Conservation (phyloP, 2,329 filamentous ascomycete species). For the Neofusicoccum laricinum region DNA sequence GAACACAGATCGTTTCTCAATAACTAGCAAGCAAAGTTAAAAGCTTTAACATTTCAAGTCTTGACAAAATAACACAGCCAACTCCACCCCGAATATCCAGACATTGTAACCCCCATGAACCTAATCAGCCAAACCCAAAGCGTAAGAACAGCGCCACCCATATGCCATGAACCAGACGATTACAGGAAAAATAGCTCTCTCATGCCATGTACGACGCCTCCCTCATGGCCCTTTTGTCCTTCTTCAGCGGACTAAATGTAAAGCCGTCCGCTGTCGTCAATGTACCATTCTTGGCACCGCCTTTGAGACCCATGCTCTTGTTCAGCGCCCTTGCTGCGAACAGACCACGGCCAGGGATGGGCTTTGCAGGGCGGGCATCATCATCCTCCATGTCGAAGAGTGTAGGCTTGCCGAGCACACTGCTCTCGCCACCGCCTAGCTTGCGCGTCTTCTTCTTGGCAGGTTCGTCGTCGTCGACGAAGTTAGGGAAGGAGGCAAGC, state of each 20-base stretch:
- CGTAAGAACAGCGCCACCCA: background rate
- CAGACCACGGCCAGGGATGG: slow-evolving; percentile 34
- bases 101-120: background rate
- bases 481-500: slow-evolving; percentile 45
- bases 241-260: slow-evolving; percentile 39
- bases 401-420: slow-evolving; percentile 40
- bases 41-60: background rate
- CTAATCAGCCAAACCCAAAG: background rate
- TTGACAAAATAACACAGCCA: background rate
- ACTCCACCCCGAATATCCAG: background rate
- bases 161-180: background rate
- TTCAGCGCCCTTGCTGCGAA: slow-evolving; percentile 37
- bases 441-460: slow-evolving; percentile 69
- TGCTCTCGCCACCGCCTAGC: slow-evolving; percentile 56
- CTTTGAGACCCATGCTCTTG: slow-evolving; percentile 30
- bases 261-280: slow-evolving; percentile 39
- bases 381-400: slow-evolving; percentile 64
- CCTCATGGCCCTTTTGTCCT: slow-evolving; percentile 30
- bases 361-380: slow-evolving; percentile 28
- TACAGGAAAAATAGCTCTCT: background rate
- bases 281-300: slow-evolving; percentile 33
- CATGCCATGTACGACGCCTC: slow-evolving; percentile 13
- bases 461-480: slow-evolving; percentile 37
- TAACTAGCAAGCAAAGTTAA: background rate
- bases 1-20: background rate